Conservation (phyloP, 148 eudicot genomes). For the Rhododendron vialii region DNA sequence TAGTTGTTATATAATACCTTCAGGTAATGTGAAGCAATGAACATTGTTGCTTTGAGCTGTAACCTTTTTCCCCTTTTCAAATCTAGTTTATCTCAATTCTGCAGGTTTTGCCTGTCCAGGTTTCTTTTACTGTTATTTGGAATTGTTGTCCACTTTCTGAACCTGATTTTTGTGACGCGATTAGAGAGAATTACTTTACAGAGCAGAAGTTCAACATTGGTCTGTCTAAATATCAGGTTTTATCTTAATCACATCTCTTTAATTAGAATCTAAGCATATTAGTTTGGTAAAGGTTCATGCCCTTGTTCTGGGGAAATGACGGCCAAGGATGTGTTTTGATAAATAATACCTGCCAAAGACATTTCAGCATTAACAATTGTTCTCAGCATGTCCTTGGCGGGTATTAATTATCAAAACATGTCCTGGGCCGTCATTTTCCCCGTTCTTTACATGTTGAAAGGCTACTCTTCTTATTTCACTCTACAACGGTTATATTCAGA, state of each 20-base stretch:
- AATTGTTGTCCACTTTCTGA: slow-evolving; percentile 22
- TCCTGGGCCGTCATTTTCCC: too few relatives aligned
- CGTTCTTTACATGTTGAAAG: slow-evolving; percentile 11
- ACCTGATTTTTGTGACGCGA: slow-evolving; percentile 22
- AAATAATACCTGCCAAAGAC: too few relatives aligned
- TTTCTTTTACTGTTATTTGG: slow-evolving; percentile 25
- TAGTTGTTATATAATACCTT: not conserved
- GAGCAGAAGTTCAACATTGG: slow-evolving; percentile 23
- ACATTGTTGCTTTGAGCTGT: not conserved
- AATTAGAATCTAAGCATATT: not conserved
- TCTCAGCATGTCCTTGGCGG: too few relatives aligned
- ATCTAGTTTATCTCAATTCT: not conserved
- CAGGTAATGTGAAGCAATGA: not conserved
- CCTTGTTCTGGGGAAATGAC: not conserved
- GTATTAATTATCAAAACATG: too few relatives aligned
- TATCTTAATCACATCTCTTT: not conserved
- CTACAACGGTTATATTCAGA: slow-evolving; percentile 8
- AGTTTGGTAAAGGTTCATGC: not conserved
- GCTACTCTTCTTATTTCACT: slow-evolving; percentile 12
- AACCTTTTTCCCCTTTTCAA: not conserved
- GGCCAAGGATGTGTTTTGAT: too few relatives aligned
- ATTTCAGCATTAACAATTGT: too few relatives aligned
- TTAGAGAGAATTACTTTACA: slow-evolving; percentile 26
- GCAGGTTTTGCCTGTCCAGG: slow-evolving; percentile 12
- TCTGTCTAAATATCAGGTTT: slow-evolving; percentile 28